Conservation (phyloP, 1,139 yeast species). For the Yamadazyma sp. region DNA sequence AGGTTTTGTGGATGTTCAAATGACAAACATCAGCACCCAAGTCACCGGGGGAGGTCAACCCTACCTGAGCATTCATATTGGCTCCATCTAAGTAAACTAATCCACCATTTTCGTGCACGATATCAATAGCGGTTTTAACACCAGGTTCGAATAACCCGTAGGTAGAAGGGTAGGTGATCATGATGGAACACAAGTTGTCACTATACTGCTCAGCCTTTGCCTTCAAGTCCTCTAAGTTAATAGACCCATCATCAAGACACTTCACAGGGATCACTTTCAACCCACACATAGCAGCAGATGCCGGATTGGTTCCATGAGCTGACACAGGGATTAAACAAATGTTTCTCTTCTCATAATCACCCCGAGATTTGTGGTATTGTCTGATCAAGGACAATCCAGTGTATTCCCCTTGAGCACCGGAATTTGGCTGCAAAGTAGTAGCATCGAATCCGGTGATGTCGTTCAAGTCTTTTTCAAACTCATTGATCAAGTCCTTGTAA, state of each 20-base stretch:
- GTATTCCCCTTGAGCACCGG: conserved; percentile 98
- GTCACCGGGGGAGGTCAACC: conserved; percentile 95
- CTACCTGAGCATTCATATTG: conserved; percentile 98
- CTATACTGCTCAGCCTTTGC: conserved; percentile 71
- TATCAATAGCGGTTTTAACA: conserved; percentile 77
- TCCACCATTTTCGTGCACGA: conserved; percentile 85
- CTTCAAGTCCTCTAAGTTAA: conserved; percentile 74
- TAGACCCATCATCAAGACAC: conserved; percentile 81
- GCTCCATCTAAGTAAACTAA: conserved; percentile 98
- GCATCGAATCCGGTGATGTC: conserved; percentile 95
- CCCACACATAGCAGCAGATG: conserved; percentile 97
- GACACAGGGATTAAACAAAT: conserved; percentile 93
- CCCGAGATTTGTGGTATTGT: conserved; percentile 70
- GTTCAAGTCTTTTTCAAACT: conserved; percentile 81
- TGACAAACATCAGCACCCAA: conserved; percentile 99
- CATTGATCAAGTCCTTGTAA: conserved; percentile 69
- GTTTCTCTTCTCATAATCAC: conserved; percentile 68
- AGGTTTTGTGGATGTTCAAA: conserved; percentile 92
- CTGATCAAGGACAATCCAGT: conserved; percentile 88
- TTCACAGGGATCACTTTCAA: conserved; percentile 90
- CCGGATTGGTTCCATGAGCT: conserved; percentile 98
- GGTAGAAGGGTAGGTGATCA: conserved; percentile 97
- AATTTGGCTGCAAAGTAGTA: conserved; percentile 91
- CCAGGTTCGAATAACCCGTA: conserved; percentile 96
- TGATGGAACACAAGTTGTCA: conserved; percentile 77